Evolutionary conservation across 495 filamentous ascomycete species (phyloP).

Genomic region (Trichoderma erinaceum): DNA sequence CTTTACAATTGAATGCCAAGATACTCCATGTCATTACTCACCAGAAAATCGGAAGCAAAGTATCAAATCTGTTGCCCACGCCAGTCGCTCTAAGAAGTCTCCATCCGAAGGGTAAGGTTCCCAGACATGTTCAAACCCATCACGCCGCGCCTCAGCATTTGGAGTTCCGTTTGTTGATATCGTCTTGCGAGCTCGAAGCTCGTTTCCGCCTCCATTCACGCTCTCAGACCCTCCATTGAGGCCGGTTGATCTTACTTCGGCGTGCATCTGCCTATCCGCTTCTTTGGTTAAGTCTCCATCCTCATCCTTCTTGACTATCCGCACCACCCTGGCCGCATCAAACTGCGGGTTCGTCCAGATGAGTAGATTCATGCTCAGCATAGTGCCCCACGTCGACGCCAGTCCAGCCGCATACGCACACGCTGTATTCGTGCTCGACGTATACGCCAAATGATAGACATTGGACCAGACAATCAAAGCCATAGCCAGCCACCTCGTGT

Average conservation of each 20-base stretch:
- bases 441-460: conserved; percentile 40
- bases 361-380: conserved; percentile 59
- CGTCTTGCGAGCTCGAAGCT: background rate
- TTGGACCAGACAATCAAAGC: conserved; percentile 33
- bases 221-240: background rate
- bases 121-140: conserved; percentile 54
- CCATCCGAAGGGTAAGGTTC: conserved; percentile 58
- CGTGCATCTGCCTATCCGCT: background rate
- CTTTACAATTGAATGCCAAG: background rate
- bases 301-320: conserved; percentile 37
- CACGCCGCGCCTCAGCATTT: background rate
- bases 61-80: conserved; percentile 65
- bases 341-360: conserved; percentile 59
- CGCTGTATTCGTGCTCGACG: conserved; percentile 50
- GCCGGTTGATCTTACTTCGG: background rate
- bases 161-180: background rate
- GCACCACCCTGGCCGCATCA: conserved; percentile 65
- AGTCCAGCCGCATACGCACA: conserved; percentile 64
- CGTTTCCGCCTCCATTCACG: background rate
- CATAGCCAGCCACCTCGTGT: conserved; percentile 49
- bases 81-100: conserved; percentile 54
- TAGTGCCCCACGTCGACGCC: conserved; percentile 54
- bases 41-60: conserved; percentile 61
- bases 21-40: conserved; percentile 18
- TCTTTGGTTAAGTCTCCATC: conserved; percentile 16